Evolutionary conservation across 192 early-diverging fungal genomes (phyloP), one percentile per base, ranked within the genome.

Genomic region (Coemansia sp.): DNA sequence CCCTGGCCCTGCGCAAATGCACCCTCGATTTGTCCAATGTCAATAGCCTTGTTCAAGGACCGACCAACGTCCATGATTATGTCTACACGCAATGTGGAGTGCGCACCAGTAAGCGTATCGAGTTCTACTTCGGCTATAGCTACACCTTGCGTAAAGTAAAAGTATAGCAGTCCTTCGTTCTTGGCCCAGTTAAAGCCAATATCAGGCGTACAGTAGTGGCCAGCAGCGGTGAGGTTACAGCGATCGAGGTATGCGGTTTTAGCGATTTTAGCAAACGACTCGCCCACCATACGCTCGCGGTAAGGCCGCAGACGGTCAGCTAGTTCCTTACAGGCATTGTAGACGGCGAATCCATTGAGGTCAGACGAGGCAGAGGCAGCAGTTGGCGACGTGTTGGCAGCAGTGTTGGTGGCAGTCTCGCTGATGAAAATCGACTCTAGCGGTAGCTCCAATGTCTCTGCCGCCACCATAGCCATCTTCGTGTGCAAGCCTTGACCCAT

Each of bases 401-500:
- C 91, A 15, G 87, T 89, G 72, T 88, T 87, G 39, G 92, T 94
- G 32, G 89, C 85, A 2, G 93, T 94, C 78, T 91, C 87, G 72
- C 84, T 86, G 56, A 91, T 80, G 66, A 90, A 89, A 11, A 94
- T 83, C 32, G 82, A 68, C 13, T 83, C 76, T 22, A 92, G 74
- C 11, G 93, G 89, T 53, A 95, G 70, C 15, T 83, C 75, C 40
- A 95, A 86, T 2, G 88, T 88, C 70, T 94, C 88, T 13, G 93
- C 91, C 12, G 91, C 91, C 51, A 95, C 81, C 83, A 91, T 89
- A 20, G 91, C 81, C 89, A 94, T 91, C 82, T 95, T 95, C 15
- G 94, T 95, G 70, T 94, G 91, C 67, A 95, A 72, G 8, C 94
- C 94, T 75, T 95, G 94, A 44, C 94, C 94, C 92, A 95, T 94